Conservation (phyloP, 2,329 filamentous ascomycete species). For the Diplodia sapinea region DNA sequence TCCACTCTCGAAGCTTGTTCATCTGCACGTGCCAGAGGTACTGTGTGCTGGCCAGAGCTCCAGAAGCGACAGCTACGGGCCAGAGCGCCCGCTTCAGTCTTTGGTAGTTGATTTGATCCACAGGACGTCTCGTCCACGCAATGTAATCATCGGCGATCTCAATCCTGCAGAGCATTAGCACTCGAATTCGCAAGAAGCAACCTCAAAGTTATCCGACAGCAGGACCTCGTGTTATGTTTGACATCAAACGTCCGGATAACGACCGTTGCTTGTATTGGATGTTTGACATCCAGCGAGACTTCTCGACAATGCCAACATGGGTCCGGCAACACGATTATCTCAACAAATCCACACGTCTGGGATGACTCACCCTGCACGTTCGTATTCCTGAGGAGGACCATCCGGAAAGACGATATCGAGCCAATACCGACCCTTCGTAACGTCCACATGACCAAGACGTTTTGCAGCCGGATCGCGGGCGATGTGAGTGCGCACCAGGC, state of each 20-base stretch:
- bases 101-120: slow-evolving; percentile 46
- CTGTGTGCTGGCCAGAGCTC: slow-evolving; percentile 44
- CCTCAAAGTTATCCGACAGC: not conserved
- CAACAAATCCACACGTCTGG: not conserved
- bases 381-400: slow-evolving; percentile 56
- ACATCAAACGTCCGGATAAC: not conserved
- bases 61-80: slow-evolving; percentile 46
- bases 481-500: slow-evolving; percentile 40
- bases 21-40: slow-evolving; percentile 46
- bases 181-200: slow-evolving; percentile 40
- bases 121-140: slow-evolving; percentile 44
- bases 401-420: slow-evolving; percentile 57
- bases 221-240: not conserved
- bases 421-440: slow-evolving; percentile 52
- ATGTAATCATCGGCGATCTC: slow-evolving; percentile 49
- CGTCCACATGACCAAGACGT: slow-evolving; percentile 48
- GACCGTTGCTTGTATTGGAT: not conserved
- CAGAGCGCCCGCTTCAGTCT: slow-evolving; percentile 47
- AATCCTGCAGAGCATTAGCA: slow-evolving; percentile 31
- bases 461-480: slow-evolving; percentile 17
- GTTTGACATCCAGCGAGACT: not conserved
- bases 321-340: not conserved
- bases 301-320: not conserved
- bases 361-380: slow-evolving; percentile 49
- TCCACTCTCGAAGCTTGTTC: slow-evolving; percentile 44